Evolutionary conservation across 768 basidiomycete species (phyloP).

Genomic region (Phanerochaete sordida): DNA sequence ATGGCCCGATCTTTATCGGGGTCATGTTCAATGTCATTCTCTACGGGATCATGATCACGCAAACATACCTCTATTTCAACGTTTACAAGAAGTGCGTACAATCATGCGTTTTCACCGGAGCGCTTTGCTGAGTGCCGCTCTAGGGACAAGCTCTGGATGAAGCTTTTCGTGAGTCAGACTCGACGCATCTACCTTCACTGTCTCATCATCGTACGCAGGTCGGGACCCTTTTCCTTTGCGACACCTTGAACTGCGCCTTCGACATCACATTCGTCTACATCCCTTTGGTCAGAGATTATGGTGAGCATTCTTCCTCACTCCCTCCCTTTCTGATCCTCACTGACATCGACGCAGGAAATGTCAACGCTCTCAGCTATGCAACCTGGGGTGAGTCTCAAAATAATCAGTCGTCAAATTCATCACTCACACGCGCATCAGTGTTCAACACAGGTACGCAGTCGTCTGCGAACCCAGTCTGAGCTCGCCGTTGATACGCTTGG

Average conservation of each 20-base stretch:
- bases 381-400: slow-evolving; percentile 29
- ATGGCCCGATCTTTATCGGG: slow-evolving; percentile 49
- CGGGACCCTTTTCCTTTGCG: slow-evolving; percentile 39
- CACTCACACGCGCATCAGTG: slow-evolving; percentile 24
- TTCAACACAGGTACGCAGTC: slow-evolving; percentile 35
- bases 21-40: slow-evolving; percentile 42
- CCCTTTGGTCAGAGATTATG: slow-evolving; percentile 43
- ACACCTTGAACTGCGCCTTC: slow-evolving; percentile 45
- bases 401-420: no score
- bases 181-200: neutral
- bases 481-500: neutral
- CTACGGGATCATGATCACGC: slow-evolving; percentile 47
- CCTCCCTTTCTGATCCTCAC: neutral
- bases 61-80: slow-evolving; percentile 45
- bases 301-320: slow-evolving; percentile 24
- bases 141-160: slow-evolving; percentile 46
- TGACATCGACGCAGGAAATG: slow-evolving; percentile 22
- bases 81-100: slow-evolving; percentile 34
- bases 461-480: neutral
- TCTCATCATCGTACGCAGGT: slow-evolving; percentile 32
- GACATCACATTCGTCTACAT: slow-evolving; percentile 44
- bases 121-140: neutral
- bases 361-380: slow-evolving; percentile 22
- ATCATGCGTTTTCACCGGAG: neutral
- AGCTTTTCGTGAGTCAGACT: slow-evolving; percentile 34